These are phyloP conservation scores for Saxophila tyrrhenica DNA, from an alignment of 495 filamentous ascomycete species.

Conservation along the genomic window DNA sequence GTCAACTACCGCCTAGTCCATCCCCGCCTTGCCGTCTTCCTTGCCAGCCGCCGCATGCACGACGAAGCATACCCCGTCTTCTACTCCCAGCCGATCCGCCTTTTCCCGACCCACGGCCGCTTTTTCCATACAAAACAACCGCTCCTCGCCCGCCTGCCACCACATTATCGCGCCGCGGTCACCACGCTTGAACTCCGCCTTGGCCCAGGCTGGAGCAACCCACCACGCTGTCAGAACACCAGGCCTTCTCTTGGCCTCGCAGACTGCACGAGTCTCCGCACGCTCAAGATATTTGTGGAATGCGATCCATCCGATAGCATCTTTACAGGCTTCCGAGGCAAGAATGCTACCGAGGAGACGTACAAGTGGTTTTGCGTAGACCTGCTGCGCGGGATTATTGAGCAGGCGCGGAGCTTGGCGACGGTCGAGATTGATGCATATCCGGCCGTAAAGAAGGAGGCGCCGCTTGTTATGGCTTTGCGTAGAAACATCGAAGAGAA, in stretches of 20 bases:
- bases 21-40: conserved; percentile 49
- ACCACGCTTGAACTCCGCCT: conserved; percentile 64
- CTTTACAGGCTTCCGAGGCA: conserved; percentile 58
- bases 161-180: conserved; percentile 53
- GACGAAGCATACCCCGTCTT: conserved; percentile 62
- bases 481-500: conserved; percentile 41
- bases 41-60: conserved; percentile 53
- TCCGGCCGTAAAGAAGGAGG: conserved; percentile 54
- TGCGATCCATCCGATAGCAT: conserved; percentile 57
- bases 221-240: conserved; percentile 63
- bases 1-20: conserved; percentile 48
- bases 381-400: conserved; percentile 48
- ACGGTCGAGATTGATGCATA: conserved; percentile 67
- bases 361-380: conserved; percentile 60
- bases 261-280: conserved; percentile 49
- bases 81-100: conserved; percentile 66
- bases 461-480: conserved; percentile 59
- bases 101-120: conserved; percentile 64
- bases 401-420: conserved; percentile 46
- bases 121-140: conserved; percentile 52
- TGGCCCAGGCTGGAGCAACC: conserved; percentile 68
- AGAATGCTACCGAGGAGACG: conserved; percentile 46
- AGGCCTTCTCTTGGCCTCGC: conserved; percentile 52
- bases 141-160: conserved; percentile 52
- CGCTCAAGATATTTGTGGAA: conserved; percentile 66